Evolutionary conservation across 116 monocot genomes (phyloP).

Genomic region (Cymodocea nodosa): DNA sequence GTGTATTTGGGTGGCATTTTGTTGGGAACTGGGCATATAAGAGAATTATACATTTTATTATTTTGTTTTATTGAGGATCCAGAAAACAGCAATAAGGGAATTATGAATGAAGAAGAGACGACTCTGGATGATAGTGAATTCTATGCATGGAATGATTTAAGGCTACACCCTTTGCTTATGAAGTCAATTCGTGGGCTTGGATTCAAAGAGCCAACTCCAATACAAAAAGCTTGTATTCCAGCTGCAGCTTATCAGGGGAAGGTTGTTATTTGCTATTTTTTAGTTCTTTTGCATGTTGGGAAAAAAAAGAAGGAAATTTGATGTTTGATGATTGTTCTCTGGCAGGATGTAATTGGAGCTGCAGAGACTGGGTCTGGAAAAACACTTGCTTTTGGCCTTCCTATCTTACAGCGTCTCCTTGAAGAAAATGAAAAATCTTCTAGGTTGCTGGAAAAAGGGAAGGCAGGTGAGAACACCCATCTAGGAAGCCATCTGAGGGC

Average conservation of each 20-base stretch:
- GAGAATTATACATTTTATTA: neutral
- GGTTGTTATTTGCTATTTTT: slow-evolving; percentile 24
- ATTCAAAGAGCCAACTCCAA: slow-evolving; percentile 90
- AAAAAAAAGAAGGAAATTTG: neutral
- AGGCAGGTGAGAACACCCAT: slow-evolving; percentile 6
- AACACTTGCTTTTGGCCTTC: slow-evolving; percentile 95
- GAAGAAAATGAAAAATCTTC: slow-evolving; percentile 63
- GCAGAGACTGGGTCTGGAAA: slow-evolving; percentile 99
- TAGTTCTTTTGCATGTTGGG: neutral
- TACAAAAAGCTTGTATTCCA: slow-evolving; percentile 92
- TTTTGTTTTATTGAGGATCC: slow-evolving; percentile 9
- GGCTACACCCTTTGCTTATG: slow-evolving; percentile 83
- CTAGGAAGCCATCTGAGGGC: slow-evolving; percentile 53
- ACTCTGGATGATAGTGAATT: slow-evolving; percentile 20
- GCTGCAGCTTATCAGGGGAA: slow-evolving; percentile 90
- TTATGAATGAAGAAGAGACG: neutral
- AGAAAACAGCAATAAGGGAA: slow-evolving; percentile 11
- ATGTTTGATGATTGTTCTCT: slow-evolving; percentile 6
- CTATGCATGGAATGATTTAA: slow-evolving; percentile 72
- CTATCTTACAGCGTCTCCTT: slow-evolving; percentile 89
- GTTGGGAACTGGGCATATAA: no score
- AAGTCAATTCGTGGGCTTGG: slow-evolving; percentile 73
- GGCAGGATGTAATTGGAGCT: slow-evolving; percentile 97
- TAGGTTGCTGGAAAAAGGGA: slow-evolving; percentile 22
- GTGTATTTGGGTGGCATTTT: neutral